Percentiles rank a stretch among this genome's conserved stretches.
Evolutionary conservation across 169 alveolate genomes (phyloP).

Genomic region (Eimeria necatrix): DNA sequence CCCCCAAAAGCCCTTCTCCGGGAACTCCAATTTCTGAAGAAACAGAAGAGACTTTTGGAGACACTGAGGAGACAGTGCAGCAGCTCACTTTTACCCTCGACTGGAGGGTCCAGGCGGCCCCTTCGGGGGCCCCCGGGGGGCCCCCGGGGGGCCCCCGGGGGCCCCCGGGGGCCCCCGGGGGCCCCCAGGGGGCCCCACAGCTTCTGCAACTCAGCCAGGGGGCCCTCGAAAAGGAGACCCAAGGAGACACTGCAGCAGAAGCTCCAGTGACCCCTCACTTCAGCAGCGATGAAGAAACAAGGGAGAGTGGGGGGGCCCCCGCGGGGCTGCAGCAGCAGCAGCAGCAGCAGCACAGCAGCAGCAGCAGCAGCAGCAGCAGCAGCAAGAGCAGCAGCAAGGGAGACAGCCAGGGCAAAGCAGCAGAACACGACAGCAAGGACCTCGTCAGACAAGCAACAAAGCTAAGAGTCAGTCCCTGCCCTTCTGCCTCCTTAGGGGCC

Average conservation of each 20-base stretch:
- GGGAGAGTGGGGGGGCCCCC: conserved; percentile 8
- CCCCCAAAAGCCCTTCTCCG: neutral
- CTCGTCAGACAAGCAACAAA: conserved; percentile 2
- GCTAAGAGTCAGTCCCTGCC: conserved; percentile 30
- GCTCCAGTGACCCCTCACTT: conserved; percentile 30
- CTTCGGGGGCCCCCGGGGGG: neutral
- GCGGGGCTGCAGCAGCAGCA: neutral
- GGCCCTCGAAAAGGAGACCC: neutral
- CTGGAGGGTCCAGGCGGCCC: conserved; percentile 25
- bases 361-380: conserved; percentile 15
- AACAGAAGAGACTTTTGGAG: neutral
- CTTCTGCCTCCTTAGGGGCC: neutral
- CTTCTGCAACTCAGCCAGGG: neutral
- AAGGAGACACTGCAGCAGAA: neutral
- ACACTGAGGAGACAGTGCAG: neutral
- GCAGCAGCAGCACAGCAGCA: neutral
- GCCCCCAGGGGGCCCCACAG: neutral
- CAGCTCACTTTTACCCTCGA: conserved; percentile 2
- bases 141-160: neutral
- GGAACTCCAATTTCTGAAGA: conserved; percentile 27
- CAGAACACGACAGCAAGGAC: conserved; percentile 4
- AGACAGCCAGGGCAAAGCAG: neutral
- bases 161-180: neutral
- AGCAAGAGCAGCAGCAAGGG: neutral
- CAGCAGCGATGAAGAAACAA: neutral